Evolutionary conservation across 2,329 filamentous ascomycete species (phyloP).

Genomic region (Nemania abortiva): DNA sequence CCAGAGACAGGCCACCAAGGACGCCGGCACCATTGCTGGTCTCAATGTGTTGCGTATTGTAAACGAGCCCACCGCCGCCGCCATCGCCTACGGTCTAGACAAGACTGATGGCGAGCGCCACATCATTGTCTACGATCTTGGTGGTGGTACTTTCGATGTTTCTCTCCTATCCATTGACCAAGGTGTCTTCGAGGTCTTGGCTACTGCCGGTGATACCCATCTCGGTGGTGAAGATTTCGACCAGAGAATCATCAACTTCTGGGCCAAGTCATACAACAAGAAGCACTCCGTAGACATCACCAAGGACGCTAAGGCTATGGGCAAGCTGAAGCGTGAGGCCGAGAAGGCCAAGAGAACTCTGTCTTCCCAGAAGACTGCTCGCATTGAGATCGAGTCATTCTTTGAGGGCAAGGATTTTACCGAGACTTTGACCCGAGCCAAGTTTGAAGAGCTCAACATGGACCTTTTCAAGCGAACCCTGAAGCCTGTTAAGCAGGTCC

Average conservation of each 20-base stretch:
- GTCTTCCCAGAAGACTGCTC: conserved; percentile 91
- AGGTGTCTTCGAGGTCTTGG: conserved; percentile 93
- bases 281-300: conserved; percentile 92
- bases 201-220: conserved; percentile 96
- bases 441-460: conserved; percentile 99
- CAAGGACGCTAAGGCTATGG: conserved; percentile 97
- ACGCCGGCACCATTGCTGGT: conserved; percentile 90
- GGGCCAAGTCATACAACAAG: conserved; percentile 99
- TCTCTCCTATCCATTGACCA: conserved; percentile 91
- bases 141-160: conserved; percentile 95
- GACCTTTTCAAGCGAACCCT: conserved; percentile 99
- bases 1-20: conserved; percentile 96
- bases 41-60: conserved; percentile 96
- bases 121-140: conserved; percentile 93
- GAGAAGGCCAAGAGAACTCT: conserved; percentile 99
- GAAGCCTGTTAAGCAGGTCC: conserved; percentile 97
- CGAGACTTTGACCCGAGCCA: conserved; percentile 96
- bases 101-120: conserved; percentile 86
- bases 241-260: conserved; percentile 95
- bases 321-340: conserved; percentile 98
- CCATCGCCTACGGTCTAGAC: conserved; percentile 93
- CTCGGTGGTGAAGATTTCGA: conserved; percentile 99
- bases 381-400: conserved; percentile 98
- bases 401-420: conserved; percentile 97
- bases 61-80: conserved; percentile 95